Conservation (phyloP, 345 rosid species). For the Acer negundo region DNA sequence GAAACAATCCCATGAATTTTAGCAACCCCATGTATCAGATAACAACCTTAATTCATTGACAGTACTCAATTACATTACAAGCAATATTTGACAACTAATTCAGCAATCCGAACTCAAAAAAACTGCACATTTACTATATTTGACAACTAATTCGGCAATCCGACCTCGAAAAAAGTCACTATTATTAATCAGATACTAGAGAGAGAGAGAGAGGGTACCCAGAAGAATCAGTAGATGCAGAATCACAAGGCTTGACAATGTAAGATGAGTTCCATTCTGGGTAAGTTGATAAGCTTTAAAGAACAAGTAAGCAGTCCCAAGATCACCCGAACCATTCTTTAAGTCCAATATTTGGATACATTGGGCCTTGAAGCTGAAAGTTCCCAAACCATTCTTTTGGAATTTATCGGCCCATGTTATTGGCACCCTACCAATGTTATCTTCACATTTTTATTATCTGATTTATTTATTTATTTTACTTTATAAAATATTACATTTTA, state of each 20-base stretch:
- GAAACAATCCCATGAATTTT: too few relatives aligned
- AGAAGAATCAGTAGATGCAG: constrained; percentile 49
- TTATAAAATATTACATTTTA: too few relatives aligned
- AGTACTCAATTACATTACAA: not conserved
- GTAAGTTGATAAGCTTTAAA: constrained; percentile 55
- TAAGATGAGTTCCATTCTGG: constrained; percentile 51
- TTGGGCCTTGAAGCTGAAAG: too few relatives aligned
- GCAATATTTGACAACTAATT: not conserved
- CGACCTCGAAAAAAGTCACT: not conserved
- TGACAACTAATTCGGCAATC: not conserved
- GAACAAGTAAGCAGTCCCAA: constrained; percentile 64
- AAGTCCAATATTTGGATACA: too few relatives aligned
- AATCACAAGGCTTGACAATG: constrained; percentile 61
- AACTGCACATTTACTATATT: not conserved
- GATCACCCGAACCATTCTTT: constrained; percentile 30
- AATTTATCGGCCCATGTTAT: too few relatives aligned
- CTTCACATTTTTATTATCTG: too few relatives aligned
- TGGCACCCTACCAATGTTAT: too few relatives aligned
- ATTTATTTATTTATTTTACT: too few relatives aligned
- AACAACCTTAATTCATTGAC: not conserved
- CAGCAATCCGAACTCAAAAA: not conserved
- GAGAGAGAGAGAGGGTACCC: constrained; percentile 32
- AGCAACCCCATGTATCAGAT: not conserved
- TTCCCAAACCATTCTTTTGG: too few relatives aligned
- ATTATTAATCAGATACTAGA: not conserved